A percentile compares a stretch with the other conserved stretches of the same genome.
These are phyloP conservation scores for Pulveroboletus ravenelii DNA, from an alignment of 768 basidiomycete species.

Conservation along the genomic window DNA sequence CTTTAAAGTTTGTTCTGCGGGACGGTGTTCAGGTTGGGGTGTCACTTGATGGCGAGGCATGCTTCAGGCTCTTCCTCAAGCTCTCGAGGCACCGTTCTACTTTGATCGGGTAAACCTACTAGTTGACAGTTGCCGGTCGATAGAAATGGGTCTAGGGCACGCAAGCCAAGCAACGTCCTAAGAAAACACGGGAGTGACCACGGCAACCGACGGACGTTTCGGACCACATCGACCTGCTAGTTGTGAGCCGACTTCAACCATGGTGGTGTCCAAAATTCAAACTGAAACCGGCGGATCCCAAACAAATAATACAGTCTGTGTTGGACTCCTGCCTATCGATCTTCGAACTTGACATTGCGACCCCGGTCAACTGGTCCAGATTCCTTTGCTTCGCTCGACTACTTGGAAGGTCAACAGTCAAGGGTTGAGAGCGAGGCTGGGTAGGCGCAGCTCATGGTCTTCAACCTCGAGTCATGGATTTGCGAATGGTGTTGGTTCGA, in stretches of 20 bases:
- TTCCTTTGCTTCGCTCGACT: not conserved
- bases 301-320: not conserved
- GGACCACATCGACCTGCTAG: not conserved
- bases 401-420: not conserved
- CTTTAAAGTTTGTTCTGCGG: not conserved
- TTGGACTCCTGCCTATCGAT: not conserved
- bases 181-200: not conserved
- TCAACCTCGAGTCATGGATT: not conserved
- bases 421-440: not conserved
- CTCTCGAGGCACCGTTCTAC: not conserved
- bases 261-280: constrained; percentile 2
- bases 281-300: not conserved
- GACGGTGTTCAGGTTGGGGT: not conserved
- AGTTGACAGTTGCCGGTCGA: not conserved
- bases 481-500: not conserved
- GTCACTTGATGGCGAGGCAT: not conserved
- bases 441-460: not conserved
- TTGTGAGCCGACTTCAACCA: not conserved
- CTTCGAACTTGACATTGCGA: not conserved
- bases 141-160: not conserved
- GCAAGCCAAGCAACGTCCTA: too few species aligned
- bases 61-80: not conserved
- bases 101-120: not conserved
- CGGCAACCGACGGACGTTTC: not conserved
- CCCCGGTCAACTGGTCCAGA: not conserved